Conservation (phyloP, 345 rosid genomes). For the Mallotus nudiflorus region DNA sequence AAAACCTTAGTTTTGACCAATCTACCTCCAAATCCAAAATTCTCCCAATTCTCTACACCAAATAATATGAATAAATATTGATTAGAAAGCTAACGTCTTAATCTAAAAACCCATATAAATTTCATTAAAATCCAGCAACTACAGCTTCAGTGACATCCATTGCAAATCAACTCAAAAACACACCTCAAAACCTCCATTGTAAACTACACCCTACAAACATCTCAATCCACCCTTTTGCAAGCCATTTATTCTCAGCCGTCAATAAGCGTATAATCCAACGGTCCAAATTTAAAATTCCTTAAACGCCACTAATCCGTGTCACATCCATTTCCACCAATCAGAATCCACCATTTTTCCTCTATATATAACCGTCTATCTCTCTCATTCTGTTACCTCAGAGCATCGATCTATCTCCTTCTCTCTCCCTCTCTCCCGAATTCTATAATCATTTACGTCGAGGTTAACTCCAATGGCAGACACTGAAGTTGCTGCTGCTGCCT, state of each 20-base stretch:
- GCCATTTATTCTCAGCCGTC: slow-evolving; percentile 18
- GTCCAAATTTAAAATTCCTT: slow-evolving; percentile 14
- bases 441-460: neutral
- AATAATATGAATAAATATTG: neutral
- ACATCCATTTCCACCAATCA: slow-evolving; percentile 29
- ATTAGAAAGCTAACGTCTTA: slow-evolving; percentile 10
- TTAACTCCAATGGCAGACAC: slow-evolving; percentile 13
- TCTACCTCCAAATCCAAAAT: slow-evolving; percentile 3
- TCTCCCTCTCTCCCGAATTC: neutral
- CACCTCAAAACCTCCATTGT: neutral
- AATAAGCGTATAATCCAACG: slow-evolving; percentile 21
- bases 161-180: slow-evolving; percentile 14
- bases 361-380: slow-evolving; percentile 11
- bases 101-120: slow-evolving; percentile 9
- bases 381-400: neutral
- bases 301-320: slow-evolving; percentile 14
- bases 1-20: slow-evolving; percentile 8
- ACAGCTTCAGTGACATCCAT: neutral
- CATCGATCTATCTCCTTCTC: too few relatives aligned
- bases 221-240: slow-evolving; percentile 4
- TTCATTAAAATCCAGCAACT: slow-evolving; percentile 1
- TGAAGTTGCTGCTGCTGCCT: neutral
- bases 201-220: neutral
- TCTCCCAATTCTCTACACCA: neutral
- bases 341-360: neutral